phyloP scores from a whole-genome alignment of 768 basidiomycete genomes.

The Xerocomellus intermedius region DNA sequence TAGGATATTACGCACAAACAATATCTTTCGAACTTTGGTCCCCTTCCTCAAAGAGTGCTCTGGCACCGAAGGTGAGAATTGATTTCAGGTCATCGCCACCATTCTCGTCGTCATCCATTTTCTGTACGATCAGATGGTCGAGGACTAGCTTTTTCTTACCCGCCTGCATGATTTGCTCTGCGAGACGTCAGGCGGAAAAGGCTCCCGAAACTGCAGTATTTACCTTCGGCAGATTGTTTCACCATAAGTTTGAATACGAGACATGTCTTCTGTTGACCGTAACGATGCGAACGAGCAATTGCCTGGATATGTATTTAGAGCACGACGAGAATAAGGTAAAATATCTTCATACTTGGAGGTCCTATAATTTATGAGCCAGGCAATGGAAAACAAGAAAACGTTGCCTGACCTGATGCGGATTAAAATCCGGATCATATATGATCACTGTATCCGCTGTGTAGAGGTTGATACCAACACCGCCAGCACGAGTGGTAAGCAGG shows the following conservation, averaged over 20 bases:
- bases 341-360: conserved; percentile 71
- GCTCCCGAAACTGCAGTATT: conserved; percentile 3
- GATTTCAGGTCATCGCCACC: conserved; percentile 80
- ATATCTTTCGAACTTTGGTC: conserved; percentile 61
- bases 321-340: neutral
- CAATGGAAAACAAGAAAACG: neutral
- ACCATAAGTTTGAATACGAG: conserved; percentile 96
- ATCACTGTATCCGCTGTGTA: conserved; percentile 92
- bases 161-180: conserved; percentile 87
- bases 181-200: conserved; percentile 3
- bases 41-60: conserved; percentile 74
- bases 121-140: conserved; percentile 94
- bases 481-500: conserved; percentile 88
- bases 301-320: conserved; percentile 52
- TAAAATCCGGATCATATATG: conserved; percentile 95
- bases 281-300: conserved; percentile 91
- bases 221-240: conserved; percentile 90
- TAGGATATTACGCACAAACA: conserved; percentile 46
- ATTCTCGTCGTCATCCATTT: conserved; percentile 85
- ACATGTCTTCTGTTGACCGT: conserved; percentile 92
- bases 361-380: conserved; percentile 42
- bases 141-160: conserved; percentile 96
- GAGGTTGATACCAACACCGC: conserved; percentile 91
- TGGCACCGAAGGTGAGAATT: conserved; percentile 86
- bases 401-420: conserved; percentile 81